Evolutionary conservation across 2,329 filamentous ascomycete genomes (phyloP).

Genomic region (Talaromyces amestolkiae): DNA sequence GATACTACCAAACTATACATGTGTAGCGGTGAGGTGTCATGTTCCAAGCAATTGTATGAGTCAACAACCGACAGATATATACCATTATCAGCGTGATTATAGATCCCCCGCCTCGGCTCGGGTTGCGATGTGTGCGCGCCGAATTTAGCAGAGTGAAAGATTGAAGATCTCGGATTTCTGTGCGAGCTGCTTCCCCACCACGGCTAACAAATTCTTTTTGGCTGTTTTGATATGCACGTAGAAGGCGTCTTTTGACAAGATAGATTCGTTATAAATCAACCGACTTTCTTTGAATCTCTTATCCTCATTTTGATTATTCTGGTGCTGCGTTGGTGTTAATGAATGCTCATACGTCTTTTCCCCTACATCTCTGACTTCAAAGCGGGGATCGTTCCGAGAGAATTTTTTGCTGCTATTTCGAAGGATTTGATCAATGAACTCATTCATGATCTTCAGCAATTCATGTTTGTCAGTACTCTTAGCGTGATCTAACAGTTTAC

Average conservation of each 20-base stretch:
- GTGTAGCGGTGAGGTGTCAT: neutral
- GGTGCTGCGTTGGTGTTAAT: neutral
- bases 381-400: slow-evolving; percentile 4
- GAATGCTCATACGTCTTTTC: neutral
- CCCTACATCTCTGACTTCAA: neutral
- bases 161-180: slow-evolving; percentile 12
- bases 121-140: neutral
- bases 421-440: neutral
- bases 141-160: neutral
- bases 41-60: neutral
- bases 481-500: too few relatives aligned
- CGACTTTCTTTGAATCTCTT: neutral
- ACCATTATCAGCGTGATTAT: too few relatives aligned
- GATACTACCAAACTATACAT: neutral
- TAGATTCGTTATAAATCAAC: neutral
- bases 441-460: neutral
- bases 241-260: neutral
- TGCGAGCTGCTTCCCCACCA: slow-evolving; percentile 9
- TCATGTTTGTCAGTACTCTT: neutral
- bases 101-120: neutral
- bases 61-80: too few relatives aligned
- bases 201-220: neutral
- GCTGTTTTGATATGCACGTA: neutral
- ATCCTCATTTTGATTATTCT: neutral
- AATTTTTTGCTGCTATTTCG: neutral